Base-by-base conservation (phyloP, 2,329 filamentous ascomycete genomes). In the Diaporthe vexans region DNA sequence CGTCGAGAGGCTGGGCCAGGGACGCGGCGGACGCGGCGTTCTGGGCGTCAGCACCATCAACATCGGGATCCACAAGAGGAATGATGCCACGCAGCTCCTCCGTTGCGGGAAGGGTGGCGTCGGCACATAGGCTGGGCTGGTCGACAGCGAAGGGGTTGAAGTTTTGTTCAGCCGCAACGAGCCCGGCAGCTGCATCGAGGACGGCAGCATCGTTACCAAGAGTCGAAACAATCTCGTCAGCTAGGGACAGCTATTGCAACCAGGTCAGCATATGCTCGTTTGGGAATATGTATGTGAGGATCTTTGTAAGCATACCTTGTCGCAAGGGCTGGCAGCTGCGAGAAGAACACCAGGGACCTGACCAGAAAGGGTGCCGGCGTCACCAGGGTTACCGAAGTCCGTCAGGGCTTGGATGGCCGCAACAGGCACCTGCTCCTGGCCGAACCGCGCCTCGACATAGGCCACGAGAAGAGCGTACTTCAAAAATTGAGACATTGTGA, bases 121-220 rank as follows among this genome's bases (percentile, higher is more conserved):
- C 90, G 29, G 84, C 87, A 80, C 91, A 93, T 79, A 93, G 88
- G 73, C 86, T 89, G 29, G 89, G 90, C 24, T 89, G 85, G 78
- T 84, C 84, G 74, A 88, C 87, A 73, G 81, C 87, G 78, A 91
- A 92, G 73, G 89, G 90, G 84, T 93, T 93, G 84, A 92, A 92
- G 87, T 93, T 93, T 81, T 92, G 91, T 85, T 93, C 91, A 2
- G 91, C 91, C 37, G 88, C 87, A n/a, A 93, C 91, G 33, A 93
- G 85, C 26, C 87, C 88, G 75, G 87, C 87, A 29, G 92, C 92
- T n/a, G 90, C 92, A 7, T 87, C 86, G 74, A 94, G 85, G 75
- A 91, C 91, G 73, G 86, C 84, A 19, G 87, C 83, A 77, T 89
- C 89, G 59, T 83, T 88, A 71, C 92, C 92, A 57, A 93, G 90